Base-by-base conservation (phyloP, 2,329 filamentous ascomycete species). In the Colletotrichum sp. region DNA sequence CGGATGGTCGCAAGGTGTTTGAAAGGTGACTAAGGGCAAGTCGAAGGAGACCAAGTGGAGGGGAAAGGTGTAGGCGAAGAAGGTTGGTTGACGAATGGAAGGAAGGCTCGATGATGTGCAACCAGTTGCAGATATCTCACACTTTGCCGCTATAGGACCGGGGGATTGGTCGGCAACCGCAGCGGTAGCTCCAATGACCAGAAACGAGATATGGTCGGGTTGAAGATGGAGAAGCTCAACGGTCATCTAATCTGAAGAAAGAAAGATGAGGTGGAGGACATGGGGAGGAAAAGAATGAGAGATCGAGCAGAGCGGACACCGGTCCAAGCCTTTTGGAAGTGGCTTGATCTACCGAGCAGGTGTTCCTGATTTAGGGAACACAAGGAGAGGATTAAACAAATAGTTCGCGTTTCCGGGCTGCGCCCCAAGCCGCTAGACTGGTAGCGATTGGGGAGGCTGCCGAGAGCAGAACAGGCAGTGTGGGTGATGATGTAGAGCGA, bases 71-170 rank as follows among this genome's bases (percentile, higher is more conserved):
- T 48, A 21, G 32, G 48, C 43, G 59, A 48, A 48, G 18, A 61
- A 61, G 28, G 8, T n/a, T 16, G 28, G 16, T 61, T 38, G 43
- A 48, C 61, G 61, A 63, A 30, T 18, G 34, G 48, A 34, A 30
- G 36, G 48, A 28, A 64, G 63, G 56, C 48, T 62, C 30, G 73
- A 36, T 64, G 36, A 43, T 30, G 32, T 69, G 73, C 73, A 75
- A 75, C 69, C 73, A 75, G 69, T 69, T 75, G 69, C 73, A 73
- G 43, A 56, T 48, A 58, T 55, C 63, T 55, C 56, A 34, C 73
- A 55, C 63, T 56, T 69, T 69, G 43, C 36, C 34, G 34, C 38
- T 52, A 52, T 5, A 52, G 43, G 43, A 52, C 43, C 43, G n/a
- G n/a, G 43, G 18, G 5, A 52, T 7, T 52, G 43, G 13, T 36